Conservation (phyloP, 1,139 yeast genomes). For the Yamadazyma triangularis region DNA sequence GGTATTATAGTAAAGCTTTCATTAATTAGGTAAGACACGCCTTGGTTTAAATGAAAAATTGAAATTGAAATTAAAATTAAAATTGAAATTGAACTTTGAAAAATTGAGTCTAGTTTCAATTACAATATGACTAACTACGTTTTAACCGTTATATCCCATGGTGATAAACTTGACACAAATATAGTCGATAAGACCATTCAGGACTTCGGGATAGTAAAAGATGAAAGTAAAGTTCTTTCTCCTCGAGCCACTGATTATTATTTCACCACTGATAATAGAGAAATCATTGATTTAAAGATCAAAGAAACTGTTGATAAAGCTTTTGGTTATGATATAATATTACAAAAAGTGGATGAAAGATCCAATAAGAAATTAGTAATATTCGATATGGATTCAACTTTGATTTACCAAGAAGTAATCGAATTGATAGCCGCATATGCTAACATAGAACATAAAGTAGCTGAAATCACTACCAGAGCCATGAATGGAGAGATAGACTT, state of each 20-base stretch:
- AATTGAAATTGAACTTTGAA: too few relatives aligned
- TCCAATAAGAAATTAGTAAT: slow-evolving; percentile 64
- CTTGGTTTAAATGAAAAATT: too few relatives aligned
- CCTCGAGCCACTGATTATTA: slow-evolving; percentile 18
- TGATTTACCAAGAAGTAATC: slow-evolving; percentile 94
- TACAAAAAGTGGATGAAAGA: slow-evolving; percentile 31
- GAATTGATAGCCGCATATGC: slow-evolving; percentile 78
- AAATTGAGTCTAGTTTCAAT: too few relatives aligned
- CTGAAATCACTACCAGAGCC: slow-evolving; percentile 80
- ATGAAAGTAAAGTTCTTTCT: slow-evolving; percentile 13
- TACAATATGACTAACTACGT: slow-evolving; percentile 12
- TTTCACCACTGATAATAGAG: slow-evolving; percentile 4
- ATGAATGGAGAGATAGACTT: slow-evolving; percentile 98
- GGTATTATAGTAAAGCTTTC: too few relatives aligned
- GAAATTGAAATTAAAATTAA: too few relatives aligned
- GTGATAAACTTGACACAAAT: slow-evolving; percentile 6
- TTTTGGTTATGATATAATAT: slow-evolving; percentile 26
- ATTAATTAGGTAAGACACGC: too few relatives aligned
- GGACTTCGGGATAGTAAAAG: too few relatives aligned
- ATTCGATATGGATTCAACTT: slow-evolving; percentile 97
- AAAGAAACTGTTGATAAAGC: slow-evolving; percentile 11
- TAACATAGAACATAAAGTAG: slow-evolving; percentile 28
- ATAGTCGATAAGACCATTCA: too few relatives aligned
- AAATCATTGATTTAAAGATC: slow-evolving; percentile 6
- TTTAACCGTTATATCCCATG: slow-evolving; percentile 17